Evolutionary conservation across 176 grass and related monocot species (phyloP), one percentile per base, ranked within the genome.

Genomic region (Triticum timopheevii): DNA sequence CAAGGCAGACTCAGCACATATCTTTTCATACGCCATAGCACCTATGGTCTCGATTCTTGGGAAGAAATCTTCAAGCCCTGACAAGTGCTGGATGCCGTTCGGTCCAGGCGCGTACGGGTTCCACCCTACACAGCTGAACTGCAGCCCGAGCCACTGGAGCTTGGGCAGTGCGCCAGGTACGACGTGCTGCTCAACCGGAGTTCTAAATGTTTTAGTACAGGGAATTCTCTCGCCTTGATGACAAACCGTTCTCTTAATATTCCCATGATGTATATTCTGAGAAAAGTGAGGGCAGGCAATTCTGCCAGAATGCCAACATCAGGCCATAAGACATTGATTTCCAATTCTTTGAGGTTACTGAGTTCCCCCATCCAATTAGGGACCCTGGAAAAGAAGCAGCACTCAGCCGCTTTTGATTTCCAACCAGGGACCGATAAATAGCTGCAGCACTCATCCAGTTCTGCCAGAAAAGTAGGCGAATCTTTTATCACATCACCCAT

Each of bases 161-260:
- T 36, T 69, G 33, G 67, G 67, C 67, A 38, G 38, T 38, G 67
- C 33, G 33, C 35, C 8, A 69, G 67, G 67, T 22, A 69, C 8
- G 33, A 38, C 8, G 17, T 0, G 3, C 33, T 35, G 17, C 67
- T 22, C 20, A 22, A 69, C 20, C 19, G 33, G 7, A 69, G 3
- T 5, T 19, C 2, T 10, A 36, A 69, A 69, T 9, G 10, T 8
- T 36, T 20, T 59, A 59, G 56, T n/a, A 16, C 56, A 22, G 56
- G 56, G 19, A 61, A 61, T n/a, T 16, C 17, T 61, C 56, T 45
- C 44, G 1, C 44, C 11, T 45, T 11, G 44, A 45, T 45, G 44
- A 45, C 11, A 12, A 45, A 45, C 0, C 0, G n/a, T n/a, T 6
- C 0, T 0, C 20, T 22, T 0, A 61, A 61, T 9, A 0, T 2